Conservation (phyloP, 768 basidiomycete species). For the Tulasnella calospora region DNA sequence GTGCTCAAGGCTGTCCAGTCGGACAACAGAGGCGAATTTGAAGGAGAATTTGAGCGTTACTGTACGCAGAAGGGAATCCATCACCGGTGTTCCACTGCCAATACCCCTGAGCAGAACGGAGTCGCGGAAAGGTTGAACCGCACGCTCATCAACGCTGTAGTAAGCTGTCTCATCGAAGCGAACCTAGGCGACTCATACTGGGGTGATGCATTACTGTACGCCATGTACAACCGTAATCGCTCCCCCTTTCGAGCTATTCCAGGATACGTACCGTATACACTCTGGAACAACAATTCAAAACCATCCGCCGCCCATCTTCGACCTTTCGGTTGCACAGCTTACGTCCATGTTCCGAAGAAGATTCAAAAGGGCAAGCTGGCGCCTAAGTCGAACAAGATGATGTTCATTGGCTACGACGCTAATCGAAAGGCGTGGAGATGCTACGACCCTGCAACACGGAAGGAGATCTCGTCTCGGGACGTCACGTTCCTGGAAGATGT, state of each 20-base stretch:
- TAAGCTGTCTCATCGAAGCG: no score
- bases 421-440: neutral
- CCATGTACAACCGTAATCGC: no score
- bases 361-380: neutral
- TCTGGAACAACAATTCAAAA: neutral
- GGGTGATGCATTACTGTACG: neutral
- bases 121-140: neutral
- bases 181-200: no score
- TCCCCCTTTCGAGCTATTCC: neutral
- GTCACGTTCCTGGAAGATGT: neutral
- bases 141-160: neutral
- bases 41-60: neutral
- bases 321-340: neutral
- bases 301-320: neutral
- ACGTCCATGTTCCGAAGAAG: neutral
- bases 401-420: neutral
- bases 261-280: no score
- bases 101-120: slow-evolving; percentile 3
- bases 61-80: slow-evolving; percentile 1
- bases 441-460: no score
- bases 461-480: no score
- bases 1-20: neutral
- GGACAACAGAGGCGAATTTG: neutral
- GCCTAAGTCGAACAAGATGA: neutral
- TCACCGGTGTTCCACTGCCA: neutral